Evolutionary conservation across 108 stramenopile species (phyloP), one percentile per base, ranked within the genome.

Genomic region (Skeletonema potamos): DNA sequence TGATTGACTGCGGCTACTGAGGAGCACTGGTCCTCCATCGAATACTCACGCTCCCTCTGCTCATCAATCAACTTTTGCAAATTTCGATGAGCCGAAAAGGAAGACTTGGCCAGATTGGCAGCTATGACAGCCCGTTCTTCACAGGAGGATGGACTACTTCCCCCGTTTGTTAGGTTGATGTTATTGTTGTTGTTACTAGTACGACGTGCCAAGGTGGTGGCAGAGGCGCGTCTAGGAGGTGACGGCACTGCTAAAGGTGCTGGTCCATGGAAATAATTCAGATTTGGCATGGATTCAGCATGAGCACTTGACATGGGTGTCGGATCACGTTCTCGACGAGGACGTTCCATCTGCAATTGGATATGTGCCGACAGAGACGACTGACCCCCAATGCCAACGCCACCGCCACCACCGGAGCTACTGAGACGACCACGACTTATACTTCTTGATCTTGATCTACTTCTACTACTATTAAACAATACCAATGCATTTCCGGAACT

Each of bases 1-100:
- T 51, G 48, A 51, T 51, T 18, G 6, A 51, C 48, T 8, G 48
- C 48, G 22, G 48, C 48, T 24, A 51, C 48, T 6, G 48, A 51
- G 6, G 48, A 51, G 18, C 9, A 11, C 36, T 24, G 48, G 0
- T 51, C 3, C 22, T 22, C 22, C 22, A n/a, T n/a, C n/a, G n/a
- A 4, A 41, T n/a, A 41, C 22, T 51, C 48, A 9, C 20, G 48
- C 5, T 24, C 7, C 6, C 48, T 20, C 22, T 51, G 22, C 48
- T 51, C 48, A 51, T 51, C 48, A 51, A 51, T 51, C 22, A 51
- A 51, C 6, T 51, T 24, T 51, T 51, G 48, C 48, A 51, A 51
- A 51, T 51, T 51, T 10, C 22, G 18, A 51, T 51, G 48, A 51
- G 48, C 48, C 48, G 48, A 51, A 7, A 51, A 51, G 48, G 48